Evolutionary conservation across 1,139 yeast genomes (phyloP), one percentile per base, ranked within the genome.

Genomic region (Candida glucosophila): DNA sequence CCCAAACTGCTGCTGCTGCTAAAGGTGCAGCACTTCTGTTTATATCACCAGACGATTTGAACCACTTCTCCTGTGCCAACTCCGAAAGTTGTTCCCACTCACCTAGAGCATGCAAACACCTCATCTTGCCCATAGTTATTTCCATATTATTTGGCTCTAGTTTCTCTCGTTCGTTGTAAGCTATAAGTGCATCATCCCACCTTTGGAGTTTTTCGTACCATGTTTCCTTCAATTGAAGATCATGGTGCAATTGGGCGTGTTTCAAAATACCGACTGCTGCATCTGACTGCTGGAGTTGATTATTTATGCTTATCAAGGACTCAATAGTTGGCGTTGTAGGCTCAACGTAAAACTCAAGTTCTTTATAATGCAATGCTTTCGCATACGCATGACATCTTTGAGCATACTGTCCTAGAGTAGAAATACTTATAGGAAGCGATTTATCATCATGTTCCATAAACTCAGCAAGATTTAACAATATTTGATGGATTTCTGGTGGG

Each of bases 1-100:
- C 97, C 98, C 98, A 90, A 1, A 97, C 85, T 1, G 98, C 97
- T 3, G 97, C 97, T 0, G 97, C 98, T 0, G 98, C 98, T 29
- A 92, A 58, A 1, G 98, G 98, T 1, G 98, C 97, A 38, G 92
- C 88, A n/a, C 78, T 73, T 33, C 95, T 62, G 41, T 77, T 72
- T 25, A 75, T 75, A 15, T 83, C 95, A 24, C 75, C 67, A 3
- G 81, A 61, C 1, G 94, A 73, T 22, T 64, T 64, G 15, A 61
- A 64, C 98, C 98, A 92, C 45, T 82, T 83, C 24, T 77, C 79
- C 40, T 76, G 80, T 0, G 97, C 95, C 29, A 90, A 61, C 34
- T 79, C 82, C 7, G 93, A 79, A 15, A 92, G 61, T 40, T 80
- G 83, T 37, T 88, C 97, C 98, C 98, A 92, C 54, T 90, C 97